Base-by-base conservation (phyloP, 179 eudicot species). In the Silene coronaria region DNA sequence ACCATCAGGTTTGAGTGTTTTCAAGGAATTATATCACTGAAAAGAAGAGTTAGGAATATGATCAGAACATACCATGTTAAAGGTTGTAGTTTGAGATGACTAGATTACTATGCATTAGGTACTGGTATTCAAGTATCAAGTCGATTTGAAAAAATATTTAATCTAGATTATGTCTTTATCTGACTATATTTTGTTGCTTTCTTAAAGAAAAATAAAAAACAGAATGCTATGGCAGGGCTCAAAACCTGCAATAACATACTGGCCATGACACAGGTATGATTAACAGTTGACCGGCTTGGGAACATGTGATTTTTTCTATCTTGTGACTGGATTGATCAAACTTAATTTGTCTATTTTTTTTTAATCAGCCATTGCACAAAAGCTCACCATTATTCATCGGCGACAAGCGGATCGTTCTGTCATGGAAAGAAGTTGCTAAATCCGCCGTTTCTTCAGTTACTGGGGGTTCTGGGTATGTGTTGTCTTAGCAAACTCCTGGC, bases 241-340 rank as follows among this genome's bases (percentile, higher is more conserved):
- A 89, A 91, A 42, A 92, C 94, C 62, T 91, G 96, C 91, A 92
- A 92, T 72, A 92, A 92, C 84, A 92, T 92, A 74, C 83, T 92
- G 77, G 87, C 96, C 62, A 93, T 93, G 98, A 84, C 97, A 71
- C 91, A 91, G 96, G 98, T 93, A 69, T 36, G 77, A 61, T 68
- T 36, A 64, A 59, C 26, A 21, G 51, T 68, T 36, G 60, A 59
- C 26, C 24, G 51, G 69, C 32, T 67, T 42, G 6, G 6, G 27
- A n/a, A 6, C 23, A 57, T 70, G 6, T 6, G 51, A 30, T 12
- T 2, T 22, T 76, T 6, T 70, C 22, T n/a, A 6, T 21, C 32
- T 72, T 55, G 24, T 23, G 22, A 53, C 48, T 17, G 28, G 59
- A 16, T 24, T 19, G 77, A 63, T 73, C 51, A 32, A 57, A 66